phyloP scores from a whole-genome alignment of 306 rosid genomes.

The Ceratonia siliqua region DNA sequence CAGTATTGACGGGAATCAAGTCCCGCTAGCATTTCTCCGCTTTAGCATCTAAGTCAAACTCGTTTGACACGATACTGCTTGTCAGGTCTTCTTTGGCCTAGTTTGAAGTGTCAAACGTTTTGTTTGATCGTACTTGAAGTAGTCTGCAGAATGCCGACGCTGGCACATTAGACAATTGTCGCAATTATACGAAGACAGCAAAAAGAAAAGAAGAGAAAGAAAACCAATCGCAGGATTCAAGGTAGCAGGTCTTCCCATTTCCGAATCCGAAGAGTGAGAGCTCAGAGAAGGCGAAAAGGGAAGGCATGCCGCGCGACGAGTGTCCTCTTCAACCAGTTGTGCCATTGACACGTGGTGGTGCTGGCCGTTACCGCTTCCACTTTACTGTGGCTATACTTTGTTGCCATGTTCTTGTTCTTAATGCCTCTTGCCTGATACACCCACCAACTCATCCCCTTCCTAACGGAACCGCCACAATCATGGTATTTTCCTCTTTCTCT shows the following conservation, averaged over 20 bases:
- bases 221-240: neutral
- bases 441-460: neutral
- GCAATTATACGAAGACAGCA: no score
- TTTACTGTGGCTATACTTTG: neutral
- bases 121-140: no score
- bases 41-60: no score
- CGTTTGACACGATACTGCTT: no score
- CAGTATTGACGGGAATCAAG: no score
- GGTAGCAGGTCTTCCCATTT: neutral
- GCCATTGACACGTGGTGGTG: constrained; percentile 29
- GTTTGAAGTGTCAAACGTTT: no score
- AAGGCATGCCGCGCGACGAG: constrained; percentile 43
- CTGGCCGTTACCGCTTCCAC: constrained; percentile 17
- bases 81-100: no score
- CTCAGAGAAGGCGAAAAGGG: neutral
- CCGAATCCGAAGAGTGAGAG: neutral
- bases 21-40: no score
- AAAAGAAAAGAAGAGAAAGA: no score
- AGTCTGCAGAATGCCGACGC: no score
- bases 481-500: constrained; percentile 29
- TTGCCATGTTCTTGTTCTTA: constrained; percentile 8
- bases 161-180: no score
- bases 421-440: neutral
- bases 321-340: constrained; percentile 23
- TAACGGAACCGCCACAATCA: neutral